Base-by-base conservation (phyloP, 305 asterid species). In the Euphrasia arctica region DNA sequence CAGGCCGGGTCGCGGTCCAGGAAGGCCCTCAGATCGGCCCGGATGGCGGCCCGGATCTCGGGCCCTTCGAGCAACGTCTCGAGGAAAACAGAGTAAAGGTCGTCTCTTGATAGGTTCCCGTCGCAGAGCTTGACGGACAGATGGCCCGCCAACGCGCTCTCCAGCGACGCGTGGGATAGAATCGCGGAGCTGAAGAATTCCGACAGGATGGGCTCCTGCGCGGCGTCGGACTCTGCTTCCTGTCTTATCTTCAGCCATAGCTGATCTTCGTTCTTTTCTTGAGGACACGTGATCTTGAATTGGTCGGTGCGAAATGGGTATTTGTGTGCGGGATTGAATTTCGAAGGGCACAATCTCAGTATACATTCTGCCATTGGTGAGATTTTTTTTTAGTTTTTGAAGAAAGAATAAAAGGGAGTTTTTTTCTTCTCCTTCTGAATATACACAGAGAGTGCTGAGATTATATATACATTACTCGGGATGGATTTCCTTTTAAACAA, bases 1-100 rank as follows among this genome's bases (percentile, higher is more conserved):
- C 88, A 82, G 59, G 88, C 83, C 0, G 83, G 88, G 43, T 82
- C 85, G 1, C 85, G 78, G 32, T 77, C 80, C 52, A 22, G 74
- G 29, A 69, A 77, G 29, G 85, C 85, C 55, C 29, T 63, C 39
- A 79, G 41, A 54, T 79, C 88, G 4, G 55, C 70, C 55, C 81
- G 50, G 18, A 77, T 25, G 0, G 75, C 76, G 3, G 42, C 3
- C 13, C 54, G 75, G 60, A 82, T 79, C 54, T 45, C 69, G 1
- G 4, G 25, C 18, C 73, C 68, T 39, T 73, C 71, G 4, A 42
- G 15, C 0, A 77, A 32, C 14, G 68, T 71, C 36, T 54, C 9
- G 15, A 31, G 34, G 75, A 82, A 77, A 25, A 80, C 65, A 7
- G 68, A 52, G 27, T 60, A 60, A 43, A 82, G 83, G 57, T 69